These are phyloP conservation scores for Kockovaella imperatae DNA, from an alignment of 768 basidiomycete genomes.

Conservation along the genomic window DNA sequence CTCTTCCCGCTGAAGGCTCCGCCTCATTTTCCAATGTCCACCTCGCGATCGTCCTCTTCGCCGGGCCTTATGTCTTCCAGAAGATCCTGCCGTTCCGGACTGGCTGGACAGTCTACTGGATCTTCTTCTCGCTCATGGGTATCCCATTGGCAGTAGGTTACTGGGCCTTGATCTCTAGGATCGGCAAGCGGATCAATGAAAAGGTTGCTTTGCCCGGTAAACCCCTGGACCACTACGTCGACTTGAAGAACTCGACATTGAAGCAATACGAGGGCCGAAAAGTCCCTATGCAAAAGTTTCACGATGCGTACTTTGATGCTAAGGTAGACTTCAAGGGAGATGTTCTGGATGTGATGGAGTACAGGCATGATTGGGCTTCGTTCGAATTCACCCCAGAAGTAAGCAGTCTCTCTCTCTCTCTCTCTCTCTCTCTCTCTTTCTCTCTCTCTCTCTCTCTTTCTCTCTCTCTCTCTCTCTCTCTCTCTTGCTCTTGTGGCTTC, in stretches of 20 bases:
- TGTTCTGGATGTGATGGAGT: constrained; percentile 84
- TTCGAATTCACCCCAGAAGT: constrained; percentile 77
- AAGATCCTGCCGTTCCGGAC: constrained; percentile 67
- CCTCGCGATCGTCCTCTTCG: constrained; percentile 66
- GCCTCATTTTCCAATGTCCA: constrained; percentile 49
- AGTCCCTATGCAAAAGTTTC: constrained; percentile 95
- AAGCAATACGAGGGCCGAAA: constrained; percentile 79
- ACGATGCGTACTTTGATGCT: constrained; percentile 93
- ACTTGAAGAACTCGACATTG: constrained; percentile 74
- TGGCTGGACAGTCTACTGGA: constrained; percentile 76
- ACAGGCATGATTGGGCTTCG: constrained; percentile 89
- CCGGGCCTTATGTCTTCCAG: constrained; percentile 77
- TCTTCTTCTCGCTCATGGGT: constrained; percentile 66
- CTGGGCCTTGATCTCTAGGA: constrained; percentile 79
- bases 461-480: constrained; percentile 2
- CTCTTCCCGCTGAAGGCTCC: constrained; percentile 45
- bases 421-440: neutral
- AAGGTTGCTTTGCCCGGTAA: constrained; percentile 77
- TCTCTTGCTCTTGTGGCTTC: too few relatives aligned
- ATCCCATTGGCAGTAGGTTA: constrained; percentile 73
- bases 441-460: neutral
- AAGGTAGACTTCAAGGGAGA: constrained; percentile 99
- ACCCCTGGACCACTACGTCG: constrained; percentile 81
- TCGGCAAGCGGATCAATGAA: constrained; percentile 67
- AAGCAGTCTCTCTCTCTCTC: constrained; percentile 4